Base-by-base conservation (phyloP, 768 basidiomycete species). In the Gloeostereum incarnatum region DNA sequence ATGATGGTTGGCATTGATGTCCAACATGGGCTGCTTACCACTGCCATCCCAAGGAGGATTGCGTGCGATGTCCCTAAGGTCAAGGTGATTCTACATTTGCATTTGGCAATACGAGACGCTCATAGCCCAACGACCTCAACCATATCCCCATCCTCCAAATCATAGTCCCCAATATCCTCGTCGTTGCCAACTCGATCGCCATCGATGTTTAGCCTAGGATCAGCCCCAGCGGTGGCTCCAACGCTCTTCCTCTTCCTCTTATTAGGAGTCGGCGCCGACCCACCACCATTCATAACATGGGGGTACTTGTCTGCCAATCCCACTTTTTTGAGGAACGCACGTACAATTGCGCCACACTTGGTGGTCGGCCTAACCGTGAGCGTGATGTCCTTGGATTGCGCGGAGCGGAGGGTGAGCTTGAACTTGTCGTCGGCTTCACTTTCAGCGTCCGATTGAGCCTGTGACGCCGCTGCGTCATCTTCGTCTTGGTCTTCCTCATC, bases 81-180 rank as follows among this genome's bases (percentile, higher is more conserved):
- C n/a, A n/a, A n/a, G n/a, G n/a, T n/a, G n/a, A n/a, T n/a, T n/a
- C n/a, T n/a, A n/a, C n/a, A n/a, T n/a, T n/a, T n/a, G n/a, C n/a
- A n/a, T n/a, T n/a, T n/a, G n/a, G n/a, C n/a, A n/a, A n/a, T n/a
- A n/a, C n/a, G n/a, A n/a, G n/a, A n/a, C n/a, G n/a, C 13, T 34
- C 21, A 34, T 11, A 34, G 33, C 33, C 19, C 29, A 42, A 75
- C 68, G 25, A 89, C 72, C 41, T 90, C 86, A 14, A 89, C 72
- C 62, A 78, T 53, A 55, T 90, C 86, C 0, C 84, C 86, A 45
- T 90, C 84, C 46, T 88, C 86, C 43, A 88, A 47, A 42, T 83
- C 85, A 14, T 71, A 69, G 10, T 75, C 72, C 8, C 78, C 70
- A 40, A 90, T 86, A 43, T 69, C 69, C 5, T 63, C 57, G 16